A percentile compares a stretch with the other conserved stretches of the same genome.
Conservation (phyloP, 306 rosid species). For the Fagus crenata region DNA sequence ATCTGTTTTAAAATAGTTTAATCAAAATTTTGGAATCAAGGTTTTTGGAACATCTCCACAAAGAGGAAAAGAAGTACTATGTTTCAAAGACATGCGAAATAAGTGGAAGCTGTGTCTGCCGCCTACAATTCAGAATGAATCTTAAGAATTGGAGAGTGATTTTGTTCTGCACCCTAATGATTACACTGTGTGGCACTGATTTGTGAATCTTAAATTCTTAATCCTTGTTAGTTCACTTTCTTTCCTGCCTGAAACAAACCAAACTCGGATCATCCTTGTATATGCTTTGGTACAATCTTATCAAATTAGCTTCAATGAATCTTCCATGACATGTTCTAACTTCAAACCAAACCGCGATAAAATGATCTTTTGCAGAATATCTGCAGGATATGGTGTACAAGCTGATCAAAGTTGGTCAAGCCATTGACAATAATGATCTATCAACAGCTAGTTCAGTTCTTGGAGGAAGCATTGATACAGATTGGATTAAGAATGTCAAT, state of each 20-base stretch:
- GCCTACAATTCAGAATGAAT: neutral
- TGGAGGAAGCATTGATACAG: slow-evolving; percentile 61
- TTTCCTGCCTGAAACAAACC: neutral
- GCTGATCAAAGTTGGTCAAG: slow-evolving; percentile 85
- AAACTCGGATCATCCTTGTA: neutral
- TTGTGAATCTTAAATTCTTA: neutral
- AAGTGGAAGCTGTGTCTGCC: neutral
- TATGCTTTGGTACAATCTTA: neutral
- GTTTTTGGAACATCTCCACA: neutral
- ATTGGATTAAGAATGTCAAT: slow-evolving; percentile 81
- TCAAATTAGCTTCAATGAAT: slow-evolving; percentile 5
- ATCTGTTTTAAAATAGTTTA: neutral
- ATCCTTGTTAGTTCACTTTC: neutral
- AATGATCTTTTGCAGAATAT: slow-evolving; percentile 51
- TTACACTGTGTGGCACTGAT: neutral
- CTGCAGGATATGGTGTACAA: slow-evolving; percentile 84
- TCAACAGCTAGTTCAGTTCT: slow-evolving; percentile 77
- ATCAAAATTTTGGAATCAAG: neutral
- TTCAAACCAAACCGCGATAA: neutral
- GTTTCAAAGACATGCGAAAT: neutral
- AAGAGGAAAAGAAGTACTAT: neutral
- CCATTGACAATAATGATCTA: slow-evolving; percentile 75
- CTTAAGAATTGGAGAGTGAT: neutral
- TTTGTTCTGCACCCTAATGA: neutral
- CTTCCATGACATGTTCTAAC: neutral